phyloP scores from a whole-genome alignment of 2,329 filamentous ascomycete species.

The Cladosporium sp. region DNA sequence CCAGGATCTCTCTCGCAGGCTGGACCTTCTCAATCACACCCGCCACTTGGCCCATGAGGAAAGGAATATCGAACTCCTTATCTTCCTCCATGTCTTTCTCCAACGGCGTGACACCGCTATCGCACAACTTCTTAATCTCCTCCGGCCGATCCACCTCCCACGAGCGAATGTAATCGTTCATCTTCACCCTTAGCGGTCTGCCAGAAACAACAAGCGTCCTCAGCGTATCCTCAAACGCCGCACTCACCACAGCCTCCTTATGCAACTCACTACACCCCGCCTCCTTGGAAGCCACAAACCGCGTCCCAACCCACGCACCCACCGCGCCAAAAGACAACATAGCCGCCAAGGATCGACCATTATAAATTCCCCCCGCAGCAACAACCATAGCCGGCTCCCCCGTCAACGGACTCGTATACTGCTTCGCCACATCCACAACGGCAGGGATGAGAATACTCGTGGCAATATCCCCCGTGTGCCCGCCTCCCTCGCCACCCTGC shows the following conservation, averaged over 20 bases:
- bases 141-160: slow-evolving; percentile 72
- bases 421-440: slow-evolving; percentile 75
- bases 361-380: slow-evolving; percentile 82
- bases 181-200: slow-evolving; percentile 71
- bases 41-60: slow-evolving; percentile 91
- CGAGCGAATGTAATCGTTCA: slow-evolving; percentile 75
- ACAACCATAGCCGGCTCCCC: slow-evolving; percentile 74
- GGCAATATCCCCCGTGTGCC: slow-evolving; percentile 84
- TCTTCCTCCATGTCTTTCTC: slow-evolving; percentile 78
- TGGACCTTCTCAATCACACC: slow-evolving; percentile 72
- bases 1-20: slow-evolving; percentile 79
- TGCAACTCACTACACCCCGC: slow-evolving; percentile 77
- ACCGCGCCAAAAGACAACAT: slow-evolving; percentile 82
- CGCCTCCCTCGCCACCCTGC: slow-evolving; percentile 89
- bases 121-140: slow-evolving; percentile 71
- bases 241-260: slow-evolving; percentile 79
- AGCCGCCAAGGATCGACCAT: slow-evolving; percentile 75
- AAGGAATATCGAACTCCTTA: slow-evolving; percentile 78
- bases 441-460: slow-evolving; percentile 83
- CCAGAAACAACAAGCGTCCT: slow-evolving; percentile 80
- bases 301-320: slow-evolving; percentile 91
- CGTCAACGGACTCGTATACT: slow-evolving; percentile 67
- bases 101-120: slow-evolving; percentile 73
- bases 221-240: slow-evolving; percentile 73
- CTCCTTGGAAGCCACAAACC: slow-evolving; percentile 81